Percentiles rank a stretch among this genome's conserved stretches.
Conservation (phyloP, 495 filamentous ascomycete genomes). For the Aspergillus panamensis region DNA sequence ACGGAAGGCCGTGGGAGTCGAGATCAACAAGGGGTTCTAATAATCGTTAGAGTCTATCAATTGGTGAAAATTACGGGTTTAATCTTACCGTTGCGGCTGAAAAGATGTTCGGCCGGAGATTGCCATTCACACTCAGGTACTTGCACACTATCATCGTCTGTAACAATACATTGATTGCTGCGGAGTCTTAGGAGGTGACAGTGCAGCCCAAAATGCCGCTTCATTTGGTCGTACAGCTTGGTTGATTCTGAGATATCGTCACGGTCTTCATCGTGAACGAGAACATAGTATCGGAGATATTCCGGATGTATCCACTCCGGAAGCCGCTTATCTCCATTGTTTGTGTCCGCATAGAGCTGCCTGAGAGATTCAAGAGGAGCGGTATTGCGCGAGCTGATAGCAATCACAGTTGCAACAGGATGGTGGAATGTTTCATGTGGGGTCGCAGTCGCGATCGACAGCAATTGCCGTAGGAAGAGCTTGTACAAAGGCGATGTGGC, state of each 20-base stretch:
- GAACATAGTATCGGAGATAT: slow-evolving; percentile 90
- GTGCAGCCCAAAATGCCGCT: slow-evolving; percentile 90
- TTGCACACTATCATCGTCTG: slow-evolving; percentile 86
- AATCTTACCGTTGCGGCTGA: slow-evolving; percentile 55
- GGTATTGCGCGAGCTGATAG: slow-evolving; percentile 82
- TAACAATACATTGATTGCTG: slow-evolving; percentile 78
- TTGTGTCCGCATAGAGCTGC: slow-evolving; percentile 74
- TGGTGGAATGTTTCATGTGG: slow-evolving; percentile 92
- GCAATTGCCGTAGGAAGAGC: slow-evolving; percentile 74
- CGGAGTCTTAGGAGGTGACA: slow-evolving; percentile 87
- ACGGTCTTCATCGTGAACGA: slow-evolving; percentile 94
- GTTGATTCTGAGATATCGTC: slow-evolving; percentile 89
- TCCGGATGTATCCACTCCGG: slow-evolving; percentile 84
- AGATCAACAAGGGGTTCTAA: slow-evolving; percentile 54
- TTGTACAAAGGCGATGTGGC: slow-evolving; percentile 65
- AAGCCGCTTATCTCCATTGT: slow-evolving; percentile 58
- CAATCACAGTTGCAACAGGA: slow-evolving; percentile 92
- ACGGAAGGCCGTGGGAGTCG: slow-evolving; percentile 62
- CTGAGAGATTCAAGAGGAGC: slow-evolving; percentile 79
- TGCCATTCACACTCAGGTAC: slow-evolving; percentile 83
- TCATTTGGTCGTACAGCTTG: slow-evolving; percentile 93
- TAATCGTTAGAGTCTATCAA: slow-evolving; percentile 21
- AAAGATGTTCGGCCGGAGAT: slow-evolving; percentile 79
- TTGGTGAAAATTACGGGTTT: neutral
- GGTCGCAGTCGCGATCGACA: slow-evolving; percentile 70